Base-by-base conservation (phyloP, 1,139 yeast species). In the Hansenula lynferdii region DNA sequence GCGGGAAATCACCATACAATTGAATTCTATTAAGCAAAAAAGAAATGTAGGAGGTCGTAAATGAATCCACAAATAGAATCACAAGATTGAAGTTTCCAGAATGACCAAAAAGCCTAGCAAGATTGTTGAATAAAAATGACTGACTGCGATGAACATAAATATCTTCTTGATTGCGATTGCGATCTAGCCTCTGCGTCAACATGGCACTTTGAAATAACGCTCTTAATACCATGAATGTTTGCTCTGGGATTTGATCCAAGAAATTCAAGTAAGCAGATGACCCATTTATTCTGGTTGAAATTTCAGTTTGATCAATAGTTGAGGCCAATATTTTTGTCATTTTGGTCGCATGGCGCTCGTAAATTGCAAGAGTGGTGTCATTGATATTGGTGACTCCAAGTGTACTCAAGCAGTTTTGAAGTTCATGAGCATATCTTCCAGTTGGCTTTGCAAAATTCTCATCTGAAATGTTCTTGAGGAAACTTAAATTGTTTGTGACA, bases 281-380 rank as follows among this genome's bases (percentile, higher is more conserved):
- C 6, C 57, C 56, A 2, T 72, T 70, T 30, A 71, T 54, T 49
- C 85, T 65, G 2, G 75, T 62, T 0, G 76, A 47, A 24, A 76
- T 72, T 47, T 79, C 85, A 38, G 65, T 60, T 64, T 75, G 70
- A 36, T 67, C 62, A 24, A 78, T 65, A 0, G 80, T 70, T 44
- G 70, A 67, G 8, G 42, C 26, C 12, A 44, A 25, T 5, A 34
- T 11, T 7, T 37, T 24, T 16, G 10, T 15, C 8, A 23, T 4
- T 11, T 22, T 18, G 11, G 12, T 15, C 2, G 5, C 14, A 19
- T 28, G 31, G 8, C 6, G 7, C 3, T 9, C 14, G n/a, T n/a
- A n/a, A n/a, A n/a, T 9, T 12, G 26, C 15, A 24, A 12, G 6
- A n/a, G n/a, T n/a, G n/a, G n/a, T n/a, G n/a, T n/a, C n/a, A n/a